These are phyloP conservation scores for Gossypium davidsonii DNA, from an alignment of 441 rosid genomes.

Conservation along the genomic window DNA sequence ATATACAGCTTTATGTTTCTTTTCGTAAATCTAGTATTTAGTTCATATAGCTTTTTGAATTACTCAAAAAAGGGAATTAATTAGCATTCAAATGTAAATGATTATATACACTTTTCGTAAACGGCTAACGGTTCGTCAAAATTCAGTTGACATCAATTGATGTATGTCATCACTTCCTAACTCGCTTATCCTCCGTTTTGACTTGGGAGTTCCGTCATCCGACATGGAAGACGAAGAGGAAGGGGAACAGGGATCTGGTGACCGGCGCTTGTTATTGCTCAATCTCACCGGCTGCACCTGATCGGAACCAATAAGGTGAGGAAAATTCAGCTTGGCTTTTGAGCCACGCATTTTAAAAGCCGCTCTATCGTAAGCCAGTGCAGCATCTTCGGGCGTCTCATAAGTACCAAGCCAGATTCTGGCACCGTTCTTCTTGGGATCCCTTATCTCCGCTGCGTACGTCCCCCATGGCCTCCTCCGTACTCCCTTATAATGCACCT, in stretches of 20 bases:
- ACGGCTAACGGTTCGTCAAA: neutral
- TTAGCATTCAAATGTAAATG: neutral
- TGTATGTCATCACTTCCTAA: neutral
- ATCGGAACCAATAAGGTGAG: slow-evolving; percentile 35
- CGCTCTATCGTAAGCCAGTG: slow-evolving; percentile 48
- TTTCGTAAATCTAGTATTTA: neutral
- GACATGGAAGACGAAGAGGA: slow-evolving; percentile 8
- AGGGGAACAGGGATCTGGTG: slow-evolving; percentile 24
- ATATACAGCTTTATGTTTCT: too few relatives aligned
- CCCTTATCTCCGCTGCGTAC: slow-evolving; percentile 55
- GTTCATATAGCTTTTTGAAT: neutral
- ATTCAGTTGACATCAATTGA: neutral
- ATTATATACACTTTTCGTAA: neutral
- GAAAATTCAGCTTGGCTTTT: slow-evolving; percentile 54
- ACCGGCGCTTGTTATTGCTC: slow-evolving; percentile 29
- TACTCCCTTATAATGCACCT: slow-evolving; percentile 33
- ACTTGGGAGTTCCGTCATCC: slow-evolving; percentile 5
- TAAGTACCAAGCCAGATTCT: slow-evolving; percentile 60
- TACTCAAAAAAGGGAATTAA: neutral
- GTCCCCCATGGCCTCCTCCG: slow-evolving; percentile 62
- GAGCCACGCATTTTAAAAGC: slow-evolving; percentile 51
- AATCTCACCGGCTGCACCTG: slow-evolving; percentile 26
- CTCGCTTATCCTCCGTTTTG: slow-evolving; percentile 7
- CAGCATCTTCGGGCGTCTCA: slow-evolving; percentile 49
- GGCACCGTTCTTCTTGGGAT: slow-evolving; percentile 42